Conservation (phyloP, 1,139 yeast genomes). For the Taphrina populina region DNA sequence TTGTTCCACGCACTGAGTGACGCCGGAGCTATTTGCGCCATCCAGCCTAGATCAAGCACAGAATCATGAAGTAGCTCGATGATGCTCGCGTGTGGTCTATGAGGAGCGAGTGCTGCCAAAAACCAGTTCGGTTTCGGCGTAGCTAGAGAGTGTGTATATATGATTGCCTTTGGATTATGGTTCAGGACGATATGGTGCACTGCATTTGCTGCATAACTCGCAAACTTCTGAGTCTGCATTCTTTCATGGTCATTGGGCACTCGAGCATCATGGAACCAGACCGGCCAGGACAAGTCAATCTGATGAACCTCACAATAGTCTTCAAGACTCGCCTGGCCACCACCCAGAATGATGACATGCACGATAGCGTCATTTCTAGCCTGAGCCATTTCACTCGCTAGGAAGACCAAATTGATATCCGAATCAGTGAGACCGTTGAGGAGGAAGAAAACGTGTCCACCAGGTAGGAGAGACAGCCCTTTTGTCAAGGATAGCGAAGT, state of each 20-base stretch:
- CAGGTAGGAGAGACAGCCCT: neutral
- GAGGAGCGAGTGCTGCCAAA: neutral
- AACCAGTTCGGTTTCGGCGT: conserved; percentile 15
- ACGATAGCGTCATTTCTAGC: neutral
- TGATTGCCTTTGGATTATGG: conserved; percentile 1
- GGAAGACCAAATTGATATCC: conserved; percentile 1
- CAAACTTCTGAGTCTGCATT: neutral
- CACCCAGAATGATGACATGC: conserved; percentile 9
- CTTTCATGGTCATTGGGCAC: neutral
- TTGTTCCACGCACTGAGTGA: neutral
- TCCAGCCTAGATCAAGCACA: neutral
- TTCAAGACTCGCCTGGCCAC: neutral
- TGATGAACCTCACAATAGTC: neutral
- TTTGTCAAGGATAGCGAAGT: neutral
- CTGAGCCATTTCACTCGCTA: conserved; percentile 13
- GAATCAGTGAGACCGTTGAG: neutral
- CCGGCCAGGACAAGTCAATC: neutral
- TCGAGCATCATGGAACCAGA: conserved; percentile 17
- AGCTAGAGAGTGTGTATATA: conserved; percentile 6
- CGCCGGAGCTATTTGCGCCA: conserved; percentile 4
- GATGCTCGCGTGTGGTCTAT: neutral
- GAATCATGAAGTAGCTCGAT: neutral
- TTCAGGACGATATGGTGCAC: neutral
- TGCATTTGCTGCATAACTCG: conserved; percentile 2
- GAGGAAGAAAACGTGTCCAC: neutral